A percentile compares a stretch with the other conserved stretches of the same genome.
Evolutionary conservation across 768 basidiomycete genomes (phyloP).

Genomic region (Pleurotus citrinopileatus): DNA sequence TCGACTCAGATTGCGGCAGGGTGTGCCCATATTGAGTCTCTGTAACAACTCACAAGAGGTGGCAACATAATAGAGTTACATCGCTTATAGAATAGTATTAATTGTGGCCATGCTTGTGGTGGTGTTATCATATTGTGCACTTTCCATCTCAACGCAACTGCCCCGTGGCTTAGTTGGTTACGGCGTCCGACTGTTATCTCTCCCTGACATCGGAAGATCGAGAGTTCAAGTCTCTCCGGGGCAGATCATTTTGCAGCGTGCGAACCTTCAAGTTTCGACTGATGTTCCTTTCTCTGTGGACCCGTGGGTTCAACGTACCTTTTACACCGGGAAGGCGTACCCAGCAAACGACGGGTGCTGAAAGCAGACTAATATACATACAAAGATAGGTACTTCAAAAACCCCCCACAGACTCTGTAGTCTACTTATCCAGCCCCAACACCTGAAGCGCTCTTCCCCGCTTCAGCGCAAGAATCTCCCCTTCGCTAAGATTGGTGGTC

Average conservation of each 20-base stretch:
- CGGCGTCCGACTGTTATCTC: conserved; percentile 16
- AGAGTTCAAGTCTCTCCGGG: conserved; percentile 6
- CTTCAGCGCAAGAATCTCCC: conserved; percentile 2
- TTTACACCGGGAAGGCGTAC: no score
- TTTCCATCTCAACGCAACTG: no score
- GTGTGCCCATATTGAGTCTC: conserved; percentile 19
- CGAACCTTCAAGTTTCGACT: no score
- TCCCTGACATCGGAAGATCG: conserved; percentile 15
- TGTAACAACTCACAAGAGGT: background rate
- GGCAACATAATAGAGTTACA: background rate
- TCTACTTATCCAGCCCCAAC: conserved; percentile 7
- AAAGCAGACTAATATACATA: no score
- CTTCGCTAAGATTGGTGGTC: background rate
- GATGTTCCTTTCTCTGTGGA: no score
- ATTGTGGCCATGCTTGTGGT: no score
- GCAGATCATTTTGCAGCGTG: no score
- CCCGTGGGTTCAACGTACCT: no score
- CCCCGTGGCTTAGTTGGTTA: conserved; percentile 17
- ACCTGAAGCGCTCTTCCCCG: conserved; percentile 4
- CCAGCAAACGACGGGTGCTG: no score
- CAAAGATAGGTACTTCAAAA: no score
- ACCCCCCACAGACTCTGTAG: no score
- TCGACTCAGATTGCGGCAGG: conserved; percentile 27
- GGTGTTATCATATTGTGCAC: no score
- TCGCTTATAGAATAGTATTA: background rate